Evolutionary conservation across 495 filamentous ascomycete species (phyloP), one percentile per base, ranked within the genome.

Genomic region (Chaetomium tenue): DNA sequence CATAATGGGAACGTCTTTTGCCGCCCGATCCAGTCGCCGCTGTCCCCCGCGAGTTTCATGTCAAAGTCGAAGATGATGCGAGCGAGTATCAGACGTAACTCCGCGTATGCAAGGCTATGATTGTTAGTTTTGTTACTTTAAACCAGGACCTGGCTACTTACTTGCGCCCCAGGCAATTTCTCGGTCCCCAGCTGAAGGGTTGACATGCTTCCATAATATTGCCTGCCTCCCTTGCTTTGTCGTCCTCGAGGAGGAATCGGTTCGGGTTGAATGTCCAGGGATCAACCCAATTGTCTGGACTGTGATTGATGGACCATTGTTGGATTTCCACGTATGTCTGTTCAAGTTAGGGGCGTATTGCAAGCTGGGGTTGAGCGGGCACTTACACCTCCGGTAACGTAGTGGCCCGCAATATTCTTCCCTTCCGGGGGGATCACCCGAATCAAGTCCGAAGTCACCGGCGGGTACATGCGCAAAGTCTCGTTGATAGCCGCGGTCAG

Each of bases 401-500:
- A 78, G 12, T 77, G 65, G 0, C 79, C 84, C 25, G 71, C 60
- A 33, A 89, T 76, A 3, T 64, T 65, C 12, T 63, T 74, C 39
- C 86, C 85, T 2, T 72, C 76, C 4, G 68, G 58, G 0, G 83
- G 79, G 7, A 75, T 71, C 0, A 76, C 50, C 3, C 86, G 76
- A 0, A 78, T 75, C 25, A 81, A 61, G 1, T 74, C 74, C 50
- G 64, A 72, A 0, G 80, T 67, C 3, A 81, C 73, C 0, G 86
- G 82, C 2, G 86, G 81, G 68, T 83, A 84, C 57, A 86, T 71
- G 2, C 86, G 79, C 70, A 88, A 68, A 1, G 75, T 68, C 67
- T 89, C 86, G 51, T 84, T 72, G 2, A 87, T 69, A n/a, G 78
- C 79, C 3, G 84, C 86, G 5, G 79, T 54, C 68, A 88, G 68